phyloP scores from a whole-genome alignment of 2,329 filamentous ascomycete species.

The Dryadomyces sulphureus region DNA sequence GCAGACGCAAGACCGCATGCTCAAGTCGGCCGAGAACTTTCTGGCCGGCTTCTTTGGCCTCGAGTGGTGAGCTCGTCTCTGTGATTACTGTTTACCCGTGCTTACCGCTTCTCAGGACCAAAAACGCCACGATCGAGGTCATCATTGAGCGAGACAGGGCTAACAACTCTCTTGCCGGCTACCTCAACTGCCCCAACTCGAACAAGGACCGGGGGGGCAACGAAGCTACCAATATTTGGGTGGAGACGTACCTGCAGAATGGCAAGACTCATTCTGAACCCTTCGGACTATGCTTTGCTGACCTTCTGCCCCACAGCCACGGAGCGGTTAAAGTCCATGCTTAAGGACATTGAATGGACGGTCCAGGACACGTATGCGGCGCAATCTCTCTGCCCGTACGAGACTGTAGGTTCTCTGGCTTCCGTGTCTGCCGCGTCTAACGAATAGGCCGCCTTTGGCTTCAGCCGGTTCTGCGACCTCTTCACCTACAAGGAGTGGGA shows the following conservation, averaged over 20 bases:
- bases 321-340: slow-evolving; percentile 38
- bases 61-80: slow-evolving; percentile 34
- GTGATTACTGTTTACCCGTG: neutral
- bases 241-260: slow-evolving; percentile 47
- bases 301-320: slow-evolving; percentile 33
- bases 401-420: slow-evolving; percentile 34
- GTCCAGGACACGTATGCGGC: slow-evolving; percentile 48
- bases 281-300: too few species aligned
- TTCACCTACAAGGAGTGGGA: slow-evolving; percentile 66
- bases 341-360: slow-evolving; percentile 48
- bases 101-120: slow-evolving; percentile 26
- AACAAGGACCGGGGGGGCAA: slow-evolving; percentile 33
- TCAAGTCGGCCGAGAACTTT: slow-evolving; percentile 65
- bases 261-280: slow-evolving; percentile 19
- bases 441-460: slow-evolving; percentile 49
- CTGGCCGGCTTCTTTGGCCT: slow-evolving; percentile 67
- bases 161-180: slow-evolving; percentile 59
- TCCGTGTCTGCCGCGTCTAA: neutral
- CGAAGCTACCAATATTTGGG: slow-evolving; percentile 44
- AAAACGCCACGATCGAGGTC: slow-evolving; percentile 57
- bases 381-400: slow-evolving; percentile 62
- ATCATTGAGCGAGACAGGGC: slow-evolving; percentile 49
- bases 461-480: slow-evolving; percentile 57
- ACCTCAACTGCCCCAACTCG: slow-evolving; percentile 50
- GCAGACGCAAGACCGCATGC: slow-evolving; percentile 62